A percentile compares a stretch with the other conserved stretches of the same genome.
Conservation (phyloP, 2,329 filamentous ascomycete genomes). For the Pseudogymnoascus sp. region DNA sequence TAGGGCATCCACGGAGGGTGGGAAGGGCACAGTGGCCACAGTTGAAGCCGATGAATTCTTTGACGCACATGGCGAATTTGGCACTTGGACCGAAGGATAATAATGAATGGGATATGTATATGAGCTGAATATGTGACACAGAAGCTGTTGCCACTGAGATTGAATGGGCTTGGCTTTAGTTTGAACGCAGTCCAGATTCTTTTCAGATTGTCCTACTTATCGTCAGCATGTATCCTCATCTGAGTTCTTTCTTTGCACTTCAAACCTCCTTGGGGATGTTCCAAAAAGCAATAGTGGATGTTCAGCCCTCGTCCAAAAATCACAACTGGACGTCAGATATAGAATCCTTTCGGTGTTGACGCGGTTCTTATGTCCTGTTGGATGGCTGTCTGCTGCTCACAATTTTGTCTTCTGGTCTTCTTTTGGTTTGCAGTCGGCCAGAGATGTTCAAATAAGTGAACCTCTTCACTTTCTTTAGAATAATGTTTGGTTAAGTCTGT, state of each 20-base stretch:
- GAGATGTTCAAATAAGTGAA: background rate
- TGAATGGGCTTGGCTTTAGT: background rate
- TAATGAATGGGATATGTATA: background rate
- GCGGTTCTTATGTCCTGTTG: background rate
- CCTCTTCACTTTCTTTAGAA: background rate
- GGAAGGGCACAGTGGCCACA: slow-evolving; percentile 39
- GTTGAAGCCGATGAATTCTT: slow-evolving; percentile 37
- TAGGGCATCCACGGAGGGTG: slow-evolving; percentile 35
- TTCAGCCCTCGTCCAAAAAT: background rate
- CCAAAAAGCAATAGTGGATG: background rate
- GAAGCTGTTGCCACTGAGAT: background rate
- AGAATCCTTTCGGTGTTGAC: background rate
- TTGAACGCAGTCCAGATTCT: background rate
- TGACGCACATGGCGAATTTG: slow-evolving; percentile 36
- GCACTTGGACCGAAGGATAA: background rate
- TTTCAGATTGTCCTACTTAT: background rate
- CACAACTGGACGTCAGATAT: background rate
- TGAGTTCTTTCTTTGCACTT: background rate
- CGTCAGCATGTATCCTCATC: background rate
- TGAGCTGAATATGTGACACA: background rate
- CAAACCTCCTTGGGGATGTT: background rate
- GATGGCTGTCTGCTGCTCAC: background rate
- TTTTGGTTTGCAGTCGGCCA: background rate
- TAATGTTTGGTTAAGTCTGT: background rate
- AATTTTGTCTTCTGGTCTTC: background rate